These are phyloP conservation scores for Tetracladium maxilliforme DNA, from an alignment of 2,329 filamentous ascomycete genomes.

Conservation along the genomic window DNA sequence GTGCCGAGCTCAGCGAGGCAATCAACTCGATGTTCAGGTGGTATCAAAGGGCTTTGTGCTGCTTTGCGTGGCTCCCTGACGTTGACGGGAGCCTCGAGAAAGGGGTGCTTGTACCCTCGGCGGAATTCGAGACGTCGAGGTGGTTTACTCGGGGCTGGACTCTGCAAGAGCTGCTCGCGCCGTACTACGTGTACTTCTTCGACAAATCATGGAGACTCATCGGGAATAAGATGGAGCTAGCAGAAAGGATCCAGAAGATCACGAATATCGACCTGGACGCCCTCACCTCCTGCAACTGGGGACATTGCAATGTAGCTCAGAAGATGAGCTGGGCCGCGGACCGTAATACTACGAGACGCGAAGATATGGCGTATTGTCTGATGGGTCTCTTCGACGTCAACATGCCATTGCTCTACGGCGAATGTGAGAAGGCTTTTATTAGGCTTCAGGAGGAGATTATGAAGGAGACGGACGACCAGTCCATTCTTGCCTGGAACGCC, in stretches of 20 bases:
- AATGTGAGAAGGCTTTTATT: slow-evolving; percentile 13
- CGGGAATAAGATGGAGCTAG: too few species aligned
- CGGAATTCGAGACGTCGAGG: slow-evolving; percentile 2
- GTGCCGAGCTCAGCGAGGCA: slow-evolving; percentile 8
- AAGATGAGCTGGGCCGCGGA: slow-evolving; percentile 24
- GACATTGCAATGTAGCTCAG: too few species aligned
- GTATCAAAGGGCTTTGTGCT: slow-evolving; percentile 6
- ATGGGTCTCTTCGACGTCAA: slow-evolving; percentile 25
- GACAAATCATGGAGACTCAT: too few species aligned
- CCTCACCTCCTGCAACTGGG: too few species aligned
- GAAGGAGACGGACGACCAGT: slow-evolving; percentile 16
- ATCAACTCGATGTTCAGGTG: slow-evolving; percentile 9
- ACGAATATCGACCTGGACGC: too few species aligned
- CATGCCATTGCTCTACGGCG: slow-evolving; percentile 26
- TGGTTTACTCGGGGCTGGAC: slow-evolving; percentile 10
- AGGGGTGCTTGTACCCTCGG: too few species aligned
- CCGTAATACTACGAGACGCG: slow-evolving; percentile 15
- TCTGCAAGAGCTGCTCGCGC: slow-evolving; percentile 8
- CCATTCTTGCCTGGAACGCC: slow-evolving; percentile 16
- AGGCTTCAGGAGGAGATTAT: slow-evolving; percentile 21
- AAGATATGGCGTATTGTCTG: slow-evolving; percentile 26
- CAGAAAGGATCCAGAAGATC: too few species aligned
- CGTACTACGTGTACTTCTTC: too few species aligned
- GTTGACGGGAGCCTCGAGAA: too few species aligned
- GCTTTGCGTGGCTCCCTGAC: slow-evolving; percentile 7